Evolutionary conservation across 2,329 filamentous ascomycete species (phyloP).

Genomic region (Fusarium denticulatum): DNA sequence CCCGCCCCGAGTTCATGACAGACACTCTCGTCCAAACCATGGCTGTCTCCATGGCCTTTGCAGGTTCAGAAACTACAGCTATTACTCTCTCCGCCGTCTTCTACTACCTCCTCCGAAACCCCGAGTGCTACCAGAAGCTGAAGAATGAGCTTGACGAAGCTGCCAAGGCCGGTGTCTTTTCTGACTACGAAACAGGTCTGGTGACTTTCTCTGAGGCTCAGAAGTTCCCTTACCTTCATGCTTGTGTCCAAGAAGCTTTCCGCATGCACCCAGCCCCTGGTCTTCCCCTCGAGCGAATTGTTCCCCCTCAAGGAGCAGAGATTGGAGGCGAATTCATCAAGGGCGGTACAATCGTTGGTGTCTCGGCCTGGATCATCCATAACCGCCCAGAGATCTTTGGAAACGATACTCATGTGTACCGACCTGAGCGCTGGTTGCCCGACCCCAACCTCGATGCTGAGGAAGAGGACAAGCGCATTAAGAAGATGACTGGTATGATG

Average conservation of each 20-base stretch:
- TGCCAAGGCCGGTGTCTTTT: conserved; percentile 60
- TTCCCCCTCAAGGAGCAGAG: conserved; percentile 70
- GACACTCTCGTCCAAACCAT: conserved; percentile 75
- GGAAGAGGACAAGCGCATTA: conserved; percentile 55
- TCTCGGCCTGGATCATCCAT: conserved; percentile 80
- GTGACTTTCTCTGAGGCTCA: conserved; percentile 77
- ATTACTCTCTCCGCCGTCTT: conserved; percentile 78
- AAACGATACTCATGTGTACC: conserved; percentile 69
- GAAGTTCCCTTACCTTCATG: conserved; percentile 78
- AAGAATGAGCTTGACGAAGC: conserved; percentile 71
- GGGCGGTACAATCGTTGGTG: conserved; percentile 78
- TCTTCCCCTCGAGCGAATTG: conserved; percentile 77
- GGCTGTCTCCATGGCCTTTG: conserved; percentile 77
- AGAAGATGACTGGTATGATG: conserved; percentile 44
- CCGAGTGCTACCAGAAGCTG: conserved; percentile 62
- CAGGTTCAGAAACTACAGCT: conserved; percentile 82
- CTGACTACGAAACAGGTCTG: conserved; percentile 63
- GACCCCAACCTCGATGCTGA: conserved; percentile 51
- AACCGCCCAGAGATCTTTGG: conserved; percentile 75
- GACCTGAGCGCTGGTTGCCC: conserved; percentile 74
- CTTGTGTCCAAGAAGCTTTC: conserved; percentile 81
- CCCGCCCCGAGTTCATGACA: conserved; percentile 76
- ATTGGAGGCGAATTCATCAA: conserved; percentile 71
- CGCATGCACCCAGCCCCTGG: conserved; percentile 79
- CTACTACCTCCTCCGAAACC: conserved; percentile 76